A percentile compares a stretch with the other conserved stretches of the same genome.
Evolutionary conservation across 2,329 filamentous ascomycete species (phyloP).

Genomic region (Cladophialophora carrionii): DNA sequence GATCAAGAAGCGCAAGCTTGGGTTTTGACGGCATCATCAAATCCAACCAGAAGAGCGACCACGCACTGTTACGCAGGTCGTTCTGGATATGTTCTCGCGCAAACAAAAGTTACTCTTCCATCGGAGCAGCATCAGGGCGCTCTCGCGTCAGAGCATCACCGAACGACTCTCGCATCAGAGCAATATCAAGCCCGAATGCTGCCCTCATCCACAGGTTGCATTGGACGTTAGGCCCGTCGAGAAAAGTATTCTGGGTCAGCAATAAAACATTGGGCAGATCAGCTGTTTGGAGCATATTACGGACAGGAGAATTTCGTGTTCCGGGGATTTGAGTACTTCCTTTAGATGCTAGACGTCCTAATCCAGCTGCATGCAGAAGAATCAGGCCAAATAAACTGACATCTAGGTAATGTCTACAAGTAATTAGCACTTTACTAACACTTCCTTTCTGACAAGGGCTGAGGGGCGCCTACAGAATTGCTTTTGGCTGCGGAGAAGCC

Average conservation of each 20-base stretch:
- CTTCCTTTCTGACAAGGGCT: background rate
- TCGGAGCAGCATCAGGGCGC: background rate
- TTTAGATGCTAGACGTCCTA: background rate
- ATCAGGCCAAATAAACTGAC: background rate
- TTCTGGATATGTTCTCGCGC: background rate
- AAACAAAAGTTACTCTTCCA: background rate
- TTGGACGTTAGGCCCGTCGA: background rate
- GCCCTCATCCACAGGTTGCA: background rate
- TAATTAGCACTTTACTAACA: no score
- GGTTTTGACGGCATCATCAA: constrained; percentile 47
- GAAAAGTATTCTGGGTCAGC: background rate
- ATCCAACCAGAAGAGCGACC: background rate
- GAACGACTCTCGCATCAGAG: background rate
- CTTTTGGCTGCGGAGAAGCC: background rate
- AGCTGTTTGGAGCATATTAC: background rate
- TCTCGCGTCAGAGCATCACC: no score
- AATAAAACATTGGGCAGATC: background rate
- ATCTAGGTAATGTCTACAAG: no score
- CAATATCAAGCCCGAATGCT: background rate
- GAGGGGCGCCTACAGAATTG: background rate
- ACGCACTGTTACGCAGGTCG: background rate
- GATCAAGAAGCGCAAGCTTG: constrained; percentile 81
- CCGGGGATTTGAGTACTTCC: background rate
- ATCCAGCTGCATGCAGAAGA: background rate
- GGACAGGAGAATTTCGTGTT: background rate